Conservation (phyloP, 192 early-diverging fungal species). For the Umbelopsis sp. region DNA sequence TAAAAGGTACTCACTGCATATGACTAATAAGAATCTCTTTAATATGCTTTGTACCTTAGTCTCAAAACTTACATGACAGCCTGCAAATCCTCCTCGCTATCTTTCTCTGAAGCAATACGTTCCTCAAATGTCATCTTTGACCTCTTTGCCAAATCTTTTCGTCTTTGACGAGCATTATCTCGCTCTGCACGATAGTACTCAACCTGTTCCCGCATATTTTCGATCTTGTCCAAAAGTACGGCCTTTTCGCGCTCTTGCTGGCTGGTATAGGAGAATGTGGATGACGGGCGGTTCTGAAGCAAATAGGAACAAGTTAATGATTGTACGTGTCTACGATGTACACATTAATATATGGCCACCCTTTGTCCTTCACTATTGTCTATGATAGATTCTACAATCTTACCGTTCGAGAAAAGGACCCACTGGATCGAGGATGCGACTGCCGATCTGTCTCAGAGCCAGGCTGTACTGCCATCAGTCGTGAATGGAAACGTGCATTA, state of each 20-base stretch:
- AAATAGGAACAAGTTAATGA: neutral
- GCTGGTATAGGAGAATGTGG: slow-evolving; percentile 9
- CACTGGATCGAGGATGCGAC: slow-evolving; percentile 5
- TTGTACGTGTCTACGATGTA: neutral
- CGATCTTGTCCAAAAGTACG: neutral
- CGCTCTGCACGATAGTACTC: slow-evolving; percentile 4
- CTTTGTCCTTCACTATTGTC: too few species aligned
- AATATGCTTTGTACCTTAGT: too few species aligned
- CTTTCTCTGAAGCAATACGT: slow-evolving; percentile 6
- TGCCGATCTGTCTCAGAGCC: neutral
- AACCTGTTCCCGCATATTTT: slow-evolving; percentile 7
- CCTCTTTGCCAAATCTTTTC: slow-evolving; percentile 3
- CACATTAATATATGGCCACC: neutral
- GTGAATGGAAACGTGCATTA: slow-evolving; percentile 2
- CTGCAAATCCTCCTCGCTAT: neutral
- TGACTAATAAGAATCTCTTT: too few species aligned
- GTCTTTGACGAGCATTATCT: slow-evolving; percentile 6
- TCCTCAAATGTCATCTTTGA: slow-evolving; percentile 14
- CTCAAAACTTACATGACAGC: slow-evolving; percentile 7
- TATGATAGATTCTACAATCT: neutral
- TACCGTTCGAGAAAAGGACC: neutral
- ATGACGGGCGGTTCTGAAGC: neutral
- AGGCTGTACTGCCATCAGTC: neutral
- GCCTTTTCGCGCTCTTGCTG: slow-evolving; percentile 12
- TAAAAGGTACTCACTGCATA: neutral